Evolutionary conservation across 257 asterid species (phyloP), one percentile per base, ranked within the genome.

Genomic region (Nyctanthes arbortristis): DNA sequence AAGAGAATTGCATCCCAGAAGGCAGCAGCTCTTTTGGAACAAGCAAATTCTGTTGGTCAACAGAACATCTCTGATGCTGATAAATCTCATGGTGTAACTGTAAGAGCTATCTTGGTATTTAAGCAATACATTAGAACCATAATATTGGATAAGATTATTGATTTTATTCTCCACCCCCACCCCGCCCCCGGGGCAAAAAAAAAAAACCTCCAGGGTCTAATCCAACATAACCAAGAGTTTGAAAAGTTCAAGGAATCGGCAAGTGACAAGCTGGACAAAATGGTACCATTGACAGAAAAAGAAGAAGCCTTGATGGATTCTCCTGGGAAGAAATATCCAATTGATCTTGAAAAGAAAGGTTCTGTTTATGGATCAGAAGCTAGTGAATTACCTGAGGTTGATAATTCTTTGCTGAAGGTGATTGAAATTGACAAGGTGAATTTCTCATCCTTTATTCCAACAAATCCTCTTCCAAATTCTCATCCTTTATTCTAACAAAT

Each of bases 1-100:
- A 94, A 86, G 89, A 84, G 80, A 65, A 86, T 89, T 72, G 97
- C 99, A 16, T 93, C 97, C 14, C 81, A 82, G 49, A 89, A 87
- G 62, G 97, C 95, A 18, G 97, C 96, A 1, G 95, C 95, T 9
- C 63, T 82, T 73, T 80, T 82, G 28, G 89, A 85, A 75, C 92
- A 84, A 68, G 85, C 77, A 67, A 83, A 76, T 65, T 75, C 77
- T 62, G 29, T 18, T 20, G 30, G 22, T 7, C 13, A 52, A 3
- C 58, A 52, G 22, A 52, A 52, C 8, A 52, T 22, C 25, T 82
- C 34, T 69, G 75, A 52, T 27, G 70, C 28, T n/a, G n/a, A n/a
- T 58, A 61, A 66, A 59, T 43, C n/a, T 22, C 68, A 52, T 63
- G 77, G 71, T 33, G 20, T 66, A 7, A 61, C 65, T 33, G 20